Evolutionary conservation across 306 rosid genomes (phyloP), one percentile per base, ranked within the genome.

Genomic region (Amphicarpaea edgeworthii): DNA sequence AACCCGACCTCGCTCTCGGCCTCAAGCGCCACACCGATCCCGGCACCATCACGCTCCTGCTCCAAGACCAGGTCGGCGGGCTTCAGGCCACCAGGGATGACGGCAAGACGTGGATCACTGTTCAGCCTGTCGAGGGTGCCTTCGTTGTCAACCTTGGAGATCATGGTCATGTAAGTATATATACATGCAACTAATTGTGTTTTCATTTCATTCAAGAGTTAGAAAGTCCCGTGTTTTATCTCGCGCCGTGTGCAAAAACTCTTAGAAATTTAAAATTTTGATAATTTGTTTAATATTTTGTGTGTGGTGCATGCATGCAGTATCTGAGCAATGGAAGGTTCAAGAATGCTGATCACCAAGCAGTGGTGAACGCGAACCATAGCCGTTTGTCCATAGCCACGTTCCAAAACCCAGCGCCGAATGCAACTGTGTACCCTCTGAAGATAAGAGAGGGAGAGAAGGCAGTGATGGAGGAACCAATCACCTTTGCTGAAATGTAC

Each of bases 141-240:
- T 96, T 88, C 12, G 96, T 96, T 7, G 98, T 96, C 57, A 96
- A 96, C 74, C 96, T 96, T 16, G 98, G 99, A 17, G 99, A 96
- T 4, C 99, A 96, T 73, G 92, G 90, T 37, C 97, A 92, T 1
- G 98, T 92, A 30, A 54, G 61, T 54, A 21, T n/a, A n/a, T n/a
- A n/a, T n/a, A n/a, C n/a, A n/a, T 3, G 11, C 57, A 28, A 28
- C 4, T 28, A 3, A 28, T 28, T 28, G n/a, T 0, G 4, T 26
- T 26, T 26, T 26, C 30, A 26, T 28, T 28, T n/a, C n/a, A n/a
- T n/a, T n/a, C n/a, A n/a, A n/a, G n/a, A n/a, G n/a, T n/a, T n/a
- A n/a, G n/a, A n/a, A n/a, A n/a, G n/a, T n/a, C n/a, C n/a, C n/a
- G n/a, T n/a, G n/a, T n/a, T n/a, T n/a, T n/a, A n/a, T n/a, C n/a